These are phyloP conservation scores for Conticribra weissflogii DNA, from an alignment of 108 stramenopile genomes.

Conservation along the genomic window DNA sequence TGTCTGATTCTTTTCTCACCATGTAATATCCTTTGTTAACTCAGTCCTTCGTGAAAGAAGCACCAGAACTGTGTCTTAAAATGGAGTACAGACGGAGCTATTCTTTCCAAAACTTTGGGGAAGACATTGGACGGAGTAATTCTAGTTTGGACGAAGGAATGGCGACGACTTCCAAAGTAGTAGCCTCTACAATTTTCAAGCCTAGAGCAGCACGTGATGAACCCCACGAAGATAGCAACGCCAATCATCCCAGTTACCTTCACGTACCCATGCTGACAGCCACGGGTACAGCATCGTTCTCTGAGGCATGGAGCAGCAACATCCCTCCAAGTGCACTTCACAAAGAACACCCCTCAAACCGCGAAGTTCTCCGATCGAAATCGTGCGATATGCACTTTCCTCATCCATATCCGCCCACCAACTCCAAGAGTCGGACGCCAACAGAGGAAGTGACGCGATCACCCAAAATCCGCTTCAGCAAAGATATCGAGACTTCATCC, in stretches of 20 bases:
- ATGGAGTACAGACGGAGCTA: not conserved
- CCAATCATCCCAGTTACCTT: slow-evolving; percentile 15
- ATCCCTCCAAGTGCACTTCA: not conserved
- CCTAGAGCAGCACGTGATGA: not conserved
- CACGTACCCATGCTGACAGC: slow-evolving; percentile 11
- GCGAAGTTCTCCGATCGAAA: not conserved
- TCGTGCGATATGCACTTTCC: slow-evolving; percentile 9
- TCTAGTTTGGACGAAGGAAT: slow-evolving; percentile 15
- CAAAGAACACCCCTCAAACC: not conserved
- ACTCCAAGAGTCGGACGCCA: not conserved
- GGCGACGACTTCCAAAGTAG: not conserved
- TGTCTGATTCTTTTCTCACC: not conserved
- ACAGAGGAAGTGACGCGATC: slow-evolving; percentile 3
- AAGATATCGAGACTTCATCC: not conserved
- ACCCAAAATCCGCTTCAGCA: slow-evolving; percentile 13
- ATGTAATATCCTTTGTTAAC: not conserved
- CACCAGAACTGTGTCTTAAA: not conserved
- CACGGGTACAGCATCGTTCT: slow-evolving; percentile 8
- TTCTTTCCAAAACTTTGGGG: not conserved
- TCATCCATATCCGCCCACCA: slow-evolving; percentile 7
- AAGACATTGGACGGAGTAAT: slow-evolving; percentile 7
- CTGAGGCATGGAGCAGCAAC: slow-evolving; percentile 7
- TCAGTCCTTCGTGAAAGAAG: slow-evolving; percentile 5
- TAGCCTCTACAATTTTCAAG: slow-evolving; percentile 12
- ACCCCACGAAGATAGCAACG: not conserved